These are phyloP conservation scores for Lyophyllum decastes DNA, from an alignment of 768 basidiomycete genomes.

Conservation along the genomic window DNA sequence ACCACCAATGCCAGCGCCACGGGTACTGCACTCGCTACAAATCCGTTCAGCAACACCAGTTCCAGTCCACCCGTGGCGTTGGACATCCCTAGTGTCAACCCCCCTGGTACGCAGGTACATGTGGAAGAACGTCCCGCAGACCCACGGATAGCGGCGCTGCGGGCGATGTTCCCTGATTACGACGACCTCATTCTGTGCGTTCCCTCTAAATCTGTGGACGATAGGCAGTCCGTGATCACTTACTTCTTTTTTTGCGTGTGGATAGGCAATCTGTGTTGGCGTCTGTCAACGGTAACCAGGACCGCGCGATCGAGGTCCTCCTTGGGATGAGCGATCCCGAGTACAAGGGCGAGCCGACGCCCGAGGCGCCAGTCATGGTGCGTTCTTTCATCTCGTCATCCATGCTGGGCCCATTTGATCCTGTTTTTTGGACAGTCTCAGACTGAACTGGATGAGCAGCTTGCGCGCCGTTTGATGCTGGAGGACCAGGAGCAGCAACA, in stretches of 20 bases:
- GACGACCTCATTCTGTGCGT: conserved; percentile 71
- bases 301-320: conserved; percentile 73
- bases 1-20: background rate
- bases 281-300: conserved; percentile 69
- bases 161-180: conserved; percentile 79
- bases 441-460: conserved; percentile 76
- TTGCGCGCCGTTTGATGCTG: conserved; percentile 70
- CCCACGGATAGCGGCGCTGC: conserved; percentile 55
- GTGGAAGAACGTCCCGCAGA: conserved; percentile 29
- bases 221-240: background rate
- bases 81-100: background rate
- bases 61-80: background rate
- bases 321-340: conserved; percentile 87
- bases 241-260: background rate
- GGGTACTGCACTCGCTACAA: background rate
- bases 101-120: background rate
- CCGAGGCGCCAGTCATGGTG: conserved; percentile 24
- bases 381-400: conserved; percentile 19
- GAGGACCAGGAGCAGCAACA: conserved; percentile 55
- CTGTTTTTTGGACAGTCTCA: conserved; percentile 40
- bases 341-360: conserved; percentile 48
- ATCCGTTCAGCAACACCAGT: background rate
- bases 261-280: conserved; percentile 69
- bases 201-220: background rate
- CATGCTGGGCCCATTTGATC: background rate